These are phyloP conservation scores for Eucalyptus coolabah DNA, from an alignment of 345 rosid species.

Conservation along the genomic window DNA sequence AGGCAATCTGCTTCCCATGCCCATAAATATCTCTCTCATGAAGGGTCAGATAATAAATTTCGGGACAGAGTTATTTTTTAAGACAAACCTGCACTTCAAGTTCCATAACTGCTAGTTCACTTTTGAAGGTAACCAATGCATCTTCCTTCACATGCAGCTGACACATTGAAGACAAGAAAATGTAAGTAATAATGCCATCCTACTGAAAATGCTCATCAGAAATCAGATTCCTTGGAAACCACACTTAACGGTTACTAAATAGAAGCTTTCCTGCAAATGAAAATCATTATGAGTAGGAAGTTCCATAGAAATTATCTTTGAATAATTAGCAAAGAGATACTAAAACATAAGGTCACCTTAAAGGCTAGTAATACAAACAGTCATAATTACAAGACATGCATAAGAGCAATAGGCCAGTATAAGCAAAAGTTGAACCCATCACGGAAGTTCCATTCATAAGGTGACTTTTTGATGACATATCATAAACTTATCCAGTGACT, in stretches of 20 bases:
- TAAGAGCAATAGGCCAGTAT: background rate
- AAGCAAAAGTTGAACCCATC: background rate
- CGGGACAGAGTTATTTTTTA: background rate
- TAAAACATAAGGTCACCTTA: background rate
- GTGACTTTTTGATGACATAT: background rate
- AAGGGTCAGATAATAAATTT: background rate
- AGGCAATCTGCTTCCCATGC: background rate
- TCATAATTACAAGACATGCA: background rate
- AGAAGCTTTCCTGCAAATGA: background rate
- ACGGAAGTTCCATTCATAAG: background rate
- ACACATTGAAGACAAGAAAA: background rate
- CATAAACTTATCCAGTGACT: background rate
- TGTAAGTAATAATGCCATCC: background rate
- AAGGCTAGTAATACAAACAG: background rate
- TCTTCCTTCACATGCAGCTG: slow-evolving; percentile 53
- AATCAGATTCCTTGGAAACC: background rate
- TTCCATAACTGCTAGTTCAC: slow-evolving; percentile 76
- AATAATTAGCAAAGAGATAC: background rate
- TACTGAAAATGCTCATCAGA: background rate
- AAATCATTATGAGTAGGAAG: background rate
- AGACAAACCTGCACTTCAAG: slow-evolving; percentile 61
- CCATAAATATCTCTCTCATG: background rate
- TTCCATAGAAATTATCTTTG: background rate
- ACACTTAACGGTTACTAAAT: background rate
- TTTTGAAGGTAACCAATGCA: slow-evolving; percentile 53